Evolutionary conservation across 1,139 yeast genomes (phyloP), one percentile per base, ranked within the genome.

Genomic region (Protomyces lactucae-debilis): DNA sequence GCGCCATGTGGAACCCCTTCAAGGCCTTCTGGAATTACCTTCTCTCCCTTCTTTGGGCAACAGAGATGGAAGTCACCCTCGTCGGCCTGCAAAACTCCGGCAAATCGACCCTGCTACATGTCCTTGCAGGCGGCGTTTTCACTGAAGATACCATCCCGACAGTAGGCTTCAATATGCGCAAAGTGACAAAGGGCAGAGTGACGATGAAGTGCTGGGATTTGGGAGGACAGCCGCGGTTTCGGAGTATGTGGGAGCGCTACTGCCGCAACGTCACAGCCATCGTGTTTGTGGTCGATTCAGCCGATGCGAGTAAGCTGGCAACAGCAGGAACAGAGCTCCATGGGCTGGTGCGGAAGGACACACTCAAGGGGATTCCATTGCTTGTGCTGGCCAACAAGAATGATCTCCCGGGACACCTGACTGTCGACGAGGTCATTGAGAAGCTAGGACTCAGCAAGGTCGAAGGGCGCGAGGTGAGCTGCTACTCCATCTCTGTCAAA

Each of bases 211-310:
- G 78, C 70, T 76, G 79, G 79, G 79, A 76, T 71, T 68, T 76
- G 37, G 79, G 79, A 25, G 79, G 79, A 1, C 79, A 76, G 69
- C 78, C 78, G 10, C 69, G 79, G 56, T 76, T 76, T 68, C 66
- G 79, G 57, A 71, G 77, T 46, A 75, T 76, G 78, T 76, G 79
- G 79, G 79, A 76, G 63, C 72, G 79, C 25, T 76, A 76, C 66
- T 76, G 79, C 66, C 72, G 75, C 60, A 78, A 77, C 9, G 77
- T 74, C 59, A 73, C 73, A 61, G 78, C 78, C 21, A 76, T 76
- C 32, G 72, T 76, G 71, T 72, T 76, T 67, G 75, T 76, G 18
- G 73, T 76, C 23, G 79, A 76, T 66, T 69, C 77, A 0, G 77
- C 79, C 8, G 78, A 75, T 67, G 65, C 68, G 28, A 70, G 72